These are phyloP conservation scores for Aspergillus bertholletiae DNA, from an alignment of 495 filamentous ascomycete species.

Conservation along the genomic window DNA sequence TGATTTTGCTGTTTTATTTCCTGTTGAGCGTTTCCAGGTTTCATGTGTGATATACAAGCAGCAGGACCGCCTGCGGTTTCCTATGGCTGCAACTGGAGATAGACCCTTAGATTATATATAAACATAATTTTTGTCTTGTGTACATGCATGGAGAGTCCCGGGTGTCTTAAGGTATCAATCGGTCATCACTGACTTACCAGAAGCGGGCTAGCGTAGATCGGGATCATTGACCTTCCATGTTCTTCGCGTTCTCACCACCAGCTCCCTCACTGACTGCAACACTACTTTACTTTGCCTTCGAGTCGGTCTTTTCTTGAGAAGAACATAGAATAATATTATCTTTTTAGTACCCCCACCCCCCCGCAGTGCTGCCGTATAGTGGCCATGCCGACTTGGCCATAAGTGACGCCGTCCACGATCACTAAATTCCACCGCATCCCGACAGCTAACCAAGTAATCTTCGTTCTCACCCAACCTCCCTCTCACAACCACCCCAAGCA, in stretches of 20 bases:
- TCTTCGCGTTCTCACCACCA: not conserved
- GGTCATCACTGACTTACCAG: not conserved
- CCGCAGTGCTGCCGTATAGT: not conserved
- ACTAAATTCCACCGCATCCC: not conserved
- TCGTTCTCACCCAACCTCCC: not conserved
- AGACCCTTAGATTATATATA: not conserved
- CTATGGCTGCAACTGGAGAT: not conserved
- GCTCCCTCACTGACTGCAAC: not conserved
- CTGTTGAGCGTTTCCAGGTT: not conserved
- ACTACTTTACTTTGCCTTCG: not conserved
- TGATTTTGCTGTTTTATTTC: not conserved
- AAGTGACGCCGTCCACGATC: not conserved
- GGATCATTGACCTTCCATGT: not conserved
- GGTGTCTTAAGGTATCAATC: not conserved
- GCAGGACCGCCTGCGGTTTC: not conserved
- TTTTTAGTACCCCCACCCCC: not conserved
- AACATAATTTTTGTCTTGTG: too few relatives aligned
- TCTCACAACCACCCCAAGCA: conserved; percentile 2
- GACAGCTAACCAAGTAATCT: not conserved
- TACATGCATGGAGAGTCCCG: too few relatives aligned
- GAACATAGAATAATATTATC: not conserved
- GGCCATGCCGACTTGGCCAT: not conserved
- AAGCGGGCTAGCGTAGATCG: not conserved
- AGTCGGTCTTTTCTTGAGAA: not conserved
- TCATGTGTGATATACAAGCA: not conserved